Conservation (phyloP, 371 early-diverging fungal species). For the Rhizopus sp. region DNA sequence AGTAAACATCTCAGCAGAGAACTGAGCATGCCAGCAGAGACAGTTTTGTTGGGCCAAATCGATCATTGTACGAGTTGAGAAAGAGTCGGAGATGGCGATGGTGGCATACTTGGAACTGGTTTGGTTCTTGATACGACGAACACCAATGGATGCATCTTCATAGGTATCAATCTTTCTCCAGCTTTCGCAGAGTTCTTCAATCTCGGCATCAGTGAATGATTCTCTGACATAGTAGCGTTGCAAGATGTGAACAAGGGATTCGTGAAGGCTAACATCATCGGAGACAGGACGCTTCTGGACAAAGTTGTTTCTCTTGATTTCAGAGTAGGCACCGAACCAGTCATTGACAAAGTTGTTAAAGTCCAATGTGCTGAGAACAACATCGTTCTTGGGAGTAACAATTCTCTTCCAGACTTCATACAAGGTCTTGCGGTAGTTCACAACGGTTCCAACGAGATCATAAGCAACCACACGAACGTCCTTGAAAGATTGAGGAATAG, state of each 20-base stretch:
- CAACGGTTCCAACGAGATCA: conserved; percentile 41
- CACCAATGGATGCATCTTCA: conserved; percentile 34
- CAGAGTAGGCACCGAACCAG: conserved; percentile 32
- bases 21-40: conserved; percentile 50
- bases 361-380: conserved; percentile 22
- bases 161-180: conserved; percentile 32
- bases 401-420: conserved; percentile 28
- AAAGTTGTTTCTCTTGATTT: conserved; percentile 23
- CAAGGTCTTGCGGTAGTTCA: conserved; percentile 31
- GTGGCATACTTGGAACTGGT: conserved; percentile 22
- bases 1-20: conserved; percentile 38
- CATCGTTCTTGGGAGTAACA: conserved; percentile 25
- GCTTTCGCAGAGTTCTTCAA: conserved; percentile 23
- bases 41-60: conserved; percentile 40
- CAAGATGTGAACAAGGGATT: conserved; percentile 28
- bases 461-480: conserved; percentile 37
- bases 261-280: conserved; percentile 31
- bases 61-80: conserved; percentile 41
- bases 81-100: conserved; percentile 37
- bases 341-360: conserved; percentile 26
- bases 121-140: conserved; percentile 40
- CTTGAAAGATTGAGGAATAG: conserved; percentile 35
- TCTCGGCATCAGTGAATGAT: conserved; percentile 22
- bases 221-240: conserved; percentile 29
- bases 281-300: conserved; percentile 13